Percentiles rank a stretch among this genome's conserved stretches.
These are phyloP conservation scores for Hypoxylon perforatum DNA, from an alignment of 495 filamentous ascomycete genomes.

Conservation along the genomic window DNA sequence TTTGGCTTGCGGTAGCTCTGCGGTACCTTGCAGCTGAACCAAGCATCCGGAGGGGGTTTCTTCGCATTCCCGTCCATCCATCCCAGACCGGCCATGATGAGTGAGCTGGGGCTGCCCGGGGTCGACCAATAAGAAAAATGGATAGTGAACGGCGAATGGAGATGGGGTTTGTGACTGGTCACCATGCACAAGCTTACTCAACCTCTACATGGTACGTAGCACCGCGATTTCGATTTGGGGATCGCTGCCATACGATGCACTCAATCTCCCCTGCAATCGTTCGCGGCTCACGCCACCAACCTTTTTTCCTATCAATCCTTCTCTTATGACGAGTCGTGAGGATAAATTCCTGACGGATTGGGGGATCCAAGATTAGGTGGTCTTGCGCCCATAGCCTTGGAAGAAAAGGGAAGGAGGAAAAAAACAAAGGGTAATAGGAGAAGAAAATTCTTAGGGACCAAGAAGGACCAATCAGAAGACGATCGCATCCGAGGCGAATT, in stretches of 20 bases:
- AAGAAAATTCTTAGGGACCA: neutral
- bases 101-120: slow-evolving; percentile 1
- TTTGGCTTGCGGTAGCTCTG: slow-evolving; percentile 14
- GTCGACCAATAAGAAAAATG: slow-evolving; percentile 25
- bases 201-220: neutral
- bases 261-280: neutral
- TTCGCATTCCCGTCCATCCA: slow-evolving; percentile 30
- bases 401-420: slow-evolving; percentile 7
- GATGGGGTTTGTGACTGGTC: slow-evolving; percentile 7
- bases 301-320: slow-evolving; percentile 2
- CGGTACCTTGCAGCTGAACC: slow-evolving; percentile 40
- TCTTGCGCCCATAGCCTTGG: neutral
- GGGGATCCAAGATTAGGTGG: slow-evolving; percentile 4
- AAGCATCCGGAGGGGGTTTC: slow-evolving; percentile 25
- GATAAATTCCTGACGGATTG: slow-evolving; percentile 2
- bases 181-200: slow-evolving; percentile 13
- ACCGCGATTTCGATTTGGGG: neutral
- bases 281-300: slow-evolving; percentile 3
- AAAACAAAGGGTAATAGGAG: neutral
- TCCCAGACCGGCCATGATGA: slow-evolving; percentile 24
- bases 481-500: slow-evolving; percentile 39
- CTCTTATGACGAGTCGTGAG: slow-evolving; percentile 11
- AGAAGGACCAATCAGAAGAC: slow-evolving; percentile 23
- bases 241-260: neutral
- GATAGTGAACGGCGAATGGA: slow-evolving; percentile 1